Conservation (phyloP, 2,329 filamentous ascomycete genomes). For the Zasmidium citrigriseum region DNA sequence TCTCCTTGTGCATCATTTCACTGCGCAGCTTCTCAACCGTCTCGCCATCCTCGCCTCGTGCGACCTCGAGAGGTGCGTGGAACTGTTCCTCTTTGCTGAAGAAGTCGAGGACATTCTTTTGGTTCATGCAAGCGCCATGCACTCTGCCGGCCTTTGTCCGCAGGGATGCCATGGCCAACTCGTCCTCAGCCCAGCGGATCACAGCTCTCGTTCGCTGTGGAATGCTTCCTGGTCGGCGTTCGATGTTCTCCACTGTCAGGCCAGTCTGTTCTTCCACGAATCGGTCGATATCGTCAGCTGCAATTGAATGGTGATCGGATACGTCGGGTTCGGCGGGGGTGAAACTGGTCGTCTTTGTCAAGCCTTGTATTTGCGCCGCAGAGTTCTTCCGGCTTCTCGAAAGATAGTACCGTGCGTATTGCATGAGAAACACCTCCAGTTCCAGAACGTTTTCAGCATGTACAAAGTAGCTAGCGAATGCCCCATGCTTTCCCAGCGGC, state of each 20-base stretch:
- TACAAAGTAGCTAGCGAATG: slow-evolving; percentile 55
- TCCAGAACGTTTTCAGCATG: slow-evolving; percentile 57
- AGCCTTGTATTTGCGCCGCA: slow-evolving; percentile 13
- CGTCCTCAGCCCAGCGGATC: slow-evolving; percentile 31
- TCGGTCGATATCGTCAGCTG: slow-evolving; percentile 50
- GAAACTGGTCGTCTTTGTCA: background rate
- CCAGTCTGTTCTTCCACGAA: slow-evolving; percentile 49
- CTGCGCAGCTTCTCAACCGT: slow-evolving; percentile 34
- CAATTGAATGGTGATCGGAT: slow-evolving; percentile 43
- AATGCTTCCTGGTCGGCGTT: slow-evolving; percentile 27
- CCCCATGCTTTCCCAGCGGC: slow-evolving; percentile 48
- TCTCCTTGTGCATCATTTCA: slow-evolving; percentile 51
- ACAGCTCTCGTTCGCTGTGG: slow-evolving; percentile 33
- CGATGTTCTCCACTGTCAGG: slow-evolving; percentile 45
- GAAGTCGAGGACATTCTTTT: slow-evolving; percentile 44
- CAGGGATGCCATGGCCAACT: slow-evolving; percentile 31
- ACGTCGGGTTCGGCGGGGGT: slow-evolving; percentile 17
- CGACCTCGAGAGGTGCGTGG: slow-evolving; percentile 23
- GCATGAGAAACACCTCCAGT: slow-evolving; percentile 53
- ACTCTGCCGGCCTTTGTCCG: slow-evolving; percentile 19
- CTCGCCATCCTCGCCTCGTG: slow-evolving; percentile 23
- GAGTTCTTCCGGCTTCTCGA: slow-evolving; percentile 31
- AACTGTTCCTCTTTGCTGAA: slow-evolving; percentile 36
- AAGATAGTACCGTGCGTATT: slow-evolving; percentile 47
- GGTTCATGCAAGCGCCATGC: slow-evolving; percentile 40